Base-by-base conservation (phyloP, 768 basidiomycete genomes). In the Cantharellus anzutake region DNA sequence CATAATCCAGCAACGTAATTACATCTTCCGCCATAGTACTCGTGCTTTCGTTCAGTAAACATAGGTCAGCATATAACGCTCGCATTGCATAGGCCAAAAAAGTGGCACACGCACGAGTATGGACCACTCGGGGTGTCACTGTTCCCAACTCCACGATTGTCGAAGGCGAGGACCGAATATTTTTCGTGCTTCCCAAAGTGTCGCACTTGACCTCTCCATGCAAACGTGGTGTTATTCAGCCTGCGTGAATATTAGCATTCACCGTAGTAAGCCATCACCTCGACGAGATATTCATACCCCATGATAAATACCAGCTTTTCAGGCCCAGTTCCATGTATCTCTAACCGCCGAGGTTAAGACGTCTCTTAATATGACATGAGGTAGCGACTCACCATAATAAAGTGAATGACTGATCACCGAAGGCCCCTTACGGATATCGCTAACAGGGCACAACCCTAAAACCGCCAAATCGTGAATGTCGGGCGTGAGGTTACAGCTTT, bases 81-180 rank as follows among this genome's bases (percentile, higher is more conserved):
- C 20, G 20, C 20, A 29, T 29, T 29, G 20, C 20, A 29, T 29
- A 29, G 20, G 20, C 4, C 14, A 63, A 57, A 16, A 57, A 48
- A n/a, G 35, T 11, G n/a, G n/a, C 40, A 37, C 37, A 73, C 79
- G 61, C 66, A 88, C 85, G 83, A 76, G 70, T 89, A 90, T 0
- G 86, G 85, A 1, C 86, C 88, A 51, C 73, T 69, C 0, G 86
- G 86, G 48, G 78, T 73, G 3, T 75, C 78, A 39, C 82, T 85
- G 68, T 86, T 78, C 4, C 88, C 88, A 3, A 85, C 85, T 1
- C 88, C 88, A 41, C 88, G 77, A 67, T 91, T 89, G 69, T 90
- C 88, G 66, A 90, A 88, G 3, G 86, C 84, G 2, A 90, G 72
- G 7, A 78, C 71, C 0, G 79, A 75, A 65, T 82, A 83, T 40